Percentiles rank a stretch among this genome's conserved stretches.
Conservation (phyloP, 768 basidiomycete species). For the Phlebiopsis gigantea region DNA sequence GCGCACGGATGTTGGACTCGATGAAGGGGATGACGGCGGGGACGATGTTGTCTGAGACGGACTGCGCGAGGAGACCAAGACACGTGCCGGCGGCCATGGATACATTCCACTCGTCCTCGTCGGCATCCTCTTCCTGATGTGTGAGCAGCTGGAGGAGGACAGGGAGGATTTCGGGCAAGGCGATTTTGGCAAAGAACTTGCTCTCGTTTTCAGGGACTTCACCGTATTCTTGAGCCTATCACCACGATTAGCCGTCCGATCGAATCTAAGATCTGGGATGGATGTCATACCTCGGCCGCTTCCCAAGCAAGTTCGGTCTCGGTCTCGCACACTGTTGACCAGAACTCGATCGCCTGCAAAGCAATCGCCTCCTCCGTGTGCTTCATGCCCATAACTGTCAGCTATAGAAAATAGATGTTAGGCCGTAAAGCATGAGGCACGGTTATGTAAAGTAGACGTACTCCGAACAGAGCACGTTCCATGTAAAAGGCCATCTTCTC, state of each 20-base stretch:
- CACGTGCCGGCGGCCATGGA: slow-evolving; percentile 97
- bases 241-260: not conserved
- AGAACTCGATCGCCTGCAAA: slow-evolving; percentile 96
- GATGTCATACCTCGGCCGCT: slow-evolving; percentile 70
- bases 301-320: slow-evolving; percentile 91
- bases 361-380: slow-evolving; percentile 87
- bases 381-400: slow-evolving; percentile 98
- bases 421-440: not conserved
- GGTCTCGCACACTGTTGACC: slow-evolving; percentile 98
- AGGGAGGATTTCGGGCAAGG: slow-evolving; percentile 90
- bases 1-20: slow-evolving; percentile 87
- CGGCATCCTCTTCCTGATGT: slow-evolving; percentile 93
- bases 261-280: not conserved
- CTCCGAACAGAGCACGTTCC: slow-evolving; percentile 97
- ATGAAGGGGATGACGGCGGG: slow-evolving; percentile 96
- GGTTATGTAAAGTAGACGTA: slow-evolving; percentile 35
- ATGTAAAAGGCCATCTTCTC: slow-evolving; percentile 99
- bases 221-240: slow-evolving; percentile 82
- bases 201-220: slow-evolving; percentile 83
- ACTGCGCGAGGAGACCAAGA: slow-evolving; percentile 80
- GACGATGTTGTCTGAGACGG: slow-evolving; percentile 88
- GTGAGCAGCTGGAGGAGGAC: slow-evolving; percentile 86
- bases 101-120: slow-evolving; percentile 98
- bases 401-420: slow-evolving; percentile 34
- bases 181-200: slow-evolving; percentile 89